Conservation (phyloP, 306 rosid species). For the apple (Malus domestica) region DNA sequence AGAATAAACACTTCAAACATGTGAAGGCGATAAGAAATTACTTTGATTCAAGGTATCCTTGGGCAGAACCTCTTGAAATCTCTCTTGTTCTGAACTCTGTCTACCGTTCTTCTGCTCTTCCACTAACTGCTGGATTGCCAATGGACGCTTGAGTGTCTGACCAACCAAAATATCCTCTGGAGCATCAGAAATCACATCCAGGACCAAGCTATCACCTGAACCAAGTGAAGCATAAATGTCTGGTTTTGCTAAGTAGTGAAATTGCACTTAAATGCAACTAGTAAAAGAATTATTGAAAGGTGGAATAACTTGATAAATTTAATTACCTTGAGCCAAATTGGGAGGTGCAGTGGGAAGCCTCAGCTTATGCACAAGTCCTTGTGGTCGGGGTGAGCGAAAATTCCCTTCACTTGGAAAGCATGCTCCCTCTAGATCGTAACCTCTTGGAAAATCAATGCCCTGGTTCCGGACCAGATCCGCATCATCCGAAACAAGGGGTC, state of each 20-base stretch:
- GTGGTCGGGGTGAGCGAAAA: constrained; percentile 51
- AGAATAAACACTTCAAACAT: background rate
- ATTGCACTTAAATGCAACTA: background rate
- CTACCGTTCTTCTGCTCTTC: constrained; percentile 39
- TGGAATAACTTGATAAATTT: background rate
- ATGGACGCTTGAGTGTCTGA: constrained; percentile 56
- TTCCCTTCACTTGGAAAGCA: constrained; percentile 47
- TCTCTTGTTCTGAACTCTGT: constrained; percentile 32
- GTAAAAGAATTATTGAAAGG: background rate
- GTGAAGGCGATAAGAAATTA: constrained; percentile 48
- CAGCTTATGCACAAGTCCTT: constrained; percentile 60
- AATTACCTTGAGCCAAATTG: constrained; percentile 36
- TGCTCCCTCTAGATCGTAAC: constrained; percentile 85
- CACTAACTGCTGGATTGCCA: constrained; percentile 24
- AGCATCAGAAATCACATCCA: constrained; percentile 48
- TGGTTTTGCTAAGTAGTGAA: background rate
- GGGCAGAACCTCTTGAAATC: constrained; percentile 25
- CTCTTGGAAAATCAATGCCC: constrained; percentile 49
- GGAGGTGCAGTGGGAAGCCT: constrained; percentile 47
- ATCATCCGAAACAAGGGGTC: constrained; percentile 65
- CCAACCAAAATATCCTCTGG: constrained; percentile 45
- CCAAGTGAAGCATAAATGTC: constrained; percentile 1
- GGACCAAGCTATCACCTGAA: constrained; percentile 45
- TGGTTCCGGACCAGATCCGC: constrained; percentile 23
- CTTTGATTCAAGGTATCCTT: constrained; percentile 53